Evolutionary conservation across 1,284 basidiomycete genomes (phyloP), one percentile per base, ranked within the genome.

Genomic region (Boletus hoseneyae): DNA sequence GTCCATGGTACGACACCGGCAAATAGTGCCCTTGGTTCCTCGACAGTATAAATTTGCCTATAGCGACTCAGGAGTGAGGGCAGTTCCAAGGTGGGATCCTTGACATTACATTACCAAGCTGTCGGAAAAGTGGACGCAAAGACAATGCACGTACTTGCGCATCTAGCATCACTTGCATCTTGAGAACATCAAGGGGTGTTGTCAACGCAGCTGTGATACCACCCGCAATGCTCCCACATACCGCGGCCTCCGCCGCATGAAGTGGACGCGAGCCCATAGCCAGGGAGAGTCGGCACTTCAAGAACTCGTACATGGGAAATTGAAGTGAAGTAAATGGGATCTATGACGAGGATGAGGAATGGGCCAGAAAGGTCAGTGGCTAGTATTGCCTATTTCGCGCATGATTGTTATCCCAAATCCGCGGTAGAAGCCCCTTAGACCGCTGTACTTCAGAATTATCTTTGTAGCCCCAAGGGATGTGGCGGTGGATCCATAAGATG

Each of bases 261-360:
- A 93, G 76, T 1, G 77, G 79, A 62, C 84, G 75, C 49, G 78
- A 65, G 25, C 76, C 68, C 9, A 82, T 58, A 21, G 62, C 70
- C n/a, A 61, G 58, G 0, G 87, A 82, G 7, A 88, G 66, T 29
- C 76, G 73, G 1, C 74, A 57, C 68, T 99, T 99, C 56, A 99
- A 74, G 35, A 82, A 75, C 71, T 99, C 97, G 64, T 98, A 99
- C 21, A 99, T 70, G 0, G 97, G 97, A 66, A 99, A 99, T 67
- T 99, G 97, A 21, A 99, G 76, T 11, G 93, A 96, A 1, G 96
- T 97, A 73, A 99, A 99, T 0, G 96, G 96, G 36, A 99, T 93
- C 93, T 96, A 37, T 35, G 3, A 11, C 37, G 54, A 19, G 38
- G 23, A 51, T 54, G 12, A 57, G 45, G 36, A 29, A 52, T 32